These are phyloP conservation scores for Abortiporus biennis DNA, from an alignment of 1,284 basidiomycete species.

Conservation along the genomic window DNA sequence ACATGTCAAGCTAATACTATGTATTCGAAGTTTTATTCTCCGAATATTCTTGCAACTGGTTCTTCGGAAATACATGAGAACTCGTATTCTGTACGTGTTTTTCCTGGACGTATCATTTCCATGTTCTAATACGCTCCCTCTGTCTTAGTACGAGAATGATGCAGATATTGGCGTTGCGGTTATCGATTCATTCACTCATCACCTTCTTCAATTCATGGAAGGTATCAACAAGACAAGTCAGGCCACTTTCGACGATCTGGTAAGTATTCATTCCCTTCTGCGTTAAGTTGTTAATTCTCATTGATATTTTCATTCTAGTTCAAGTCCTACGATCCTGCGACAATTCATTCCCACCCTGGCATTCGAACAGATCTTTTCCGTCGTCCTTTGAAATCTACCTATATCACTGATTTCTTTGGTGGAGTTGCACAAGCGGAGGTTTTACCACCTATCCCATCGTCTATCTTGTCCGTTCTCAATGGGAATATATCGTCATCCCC, in stretches of 20 bases:
- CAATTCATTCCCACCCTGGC: conserved; percentile 82
- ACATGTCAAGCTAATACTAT: conserved; percentile 98
- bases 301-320: conserved; percentile 47
- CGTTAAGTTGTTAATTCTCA: conserved; percentile 2
- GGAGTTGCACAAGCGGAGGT: conserved; percentile 84
- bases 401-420: conserved; percentile 95
- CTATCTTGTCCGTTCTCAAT: too few species aligned
- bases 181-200: conserved; percentile 94
- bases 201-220: conserved; percentile 89
- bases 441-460: too few species aligned
- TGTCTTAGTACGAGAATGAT: conserved; percentile 81
- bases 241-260: conserved; percentile 80
- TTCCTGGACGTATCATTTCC: not conserved
- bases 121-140: not conserved
- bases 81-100: conserved; percentile 79
- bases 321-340: conserved; percentile 66
- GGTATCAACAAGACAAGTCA: conserved; percentile 86
- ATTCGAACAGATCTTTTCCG: conserved; percentile 82
- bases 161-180: conserved; percentile 92
- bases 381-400: conserved; percentile 61
- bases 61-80: conserved; percentile 86
- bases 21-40: conserved; percentile 93
- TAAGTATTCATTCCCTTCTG: conserved; percentile 31
- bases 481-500: too few species aligned
- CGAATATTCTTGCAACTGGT: conserved; percentile 92